A percentile compares a stretch with the other conserved stretches of the same genome.
These are phyloP conservation scores for Pythium biforme DNA, from an alignment of 352 stramenopile genomes.

Conservation along the genomic window DNA sequence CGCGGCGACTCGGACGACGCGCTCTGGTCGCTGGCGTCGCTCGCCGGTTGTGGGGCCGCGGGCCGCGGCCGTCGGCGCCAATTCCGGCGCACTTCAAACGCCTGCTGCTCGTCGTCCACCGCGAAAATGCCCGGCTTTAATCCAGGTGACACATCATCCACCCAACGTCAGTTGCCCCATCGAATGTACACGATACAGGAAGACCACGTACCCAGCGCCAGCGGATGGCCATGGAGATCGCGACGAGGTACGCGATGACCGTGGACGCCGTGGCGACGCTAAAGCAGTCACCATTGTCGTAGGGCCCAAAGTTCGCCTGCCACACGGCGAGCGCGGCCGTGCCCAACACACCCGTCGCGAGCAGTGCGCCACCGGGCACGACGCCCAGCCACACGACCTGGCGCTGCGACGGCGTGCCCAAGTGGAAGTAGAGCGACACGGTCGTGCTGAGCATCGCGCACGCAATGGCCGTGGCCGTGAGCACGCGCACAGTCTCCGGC, in stretches of 20 bases:
- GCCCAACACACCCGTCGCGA: slow-evolving; percentile 44
- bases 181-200: too few species aligned
- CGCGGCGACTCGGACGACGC: slow-evolving; percentile 1
- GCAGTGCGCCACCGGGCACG: slow-evolving; percentile 51
- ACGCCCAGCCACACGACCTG: slow-evolving; percentile 59
- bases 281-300: slow-evolving; percentile 79
- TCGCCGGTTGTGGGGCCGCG: too few species aligned
- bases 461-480: slow-evolving; percentile 49
- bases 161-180: too few species aligned
- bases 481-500: slow-evolving; percentile 36
- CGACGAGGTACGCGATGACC: slow-evolving; percentile 59
- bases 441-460: slow-evolving; percentile 44
- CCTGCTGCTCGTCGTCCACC: slow-evolving; percentile 69
- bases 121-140: slow-evolving; percentile 71
- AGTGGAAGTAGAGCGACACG: slow-evolving; percentile 59
- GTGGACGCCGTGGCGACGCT: slow-evolving; percentile 59
- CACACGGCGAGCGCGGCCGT: slow-evolving; percentile 51
- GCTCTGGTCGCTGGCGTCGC: not conserved
- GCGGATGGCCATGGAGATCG: slow-evolving; percentile 72
- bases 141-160: too few species aligned
- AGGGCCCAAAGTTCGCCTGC: slow-evolving; percentile 48
- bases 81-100: slow-evolving; percentile 27
- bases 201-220: slow-evolving; percentile 58
- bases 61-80: slow-evolving; percentile 14
- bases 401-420: slow-evolving; percentile 58